Evolutionary conservation across 805 yeast genomes (phyloP).

Genomic region (Zygoascus bituminiphila): DNA sequence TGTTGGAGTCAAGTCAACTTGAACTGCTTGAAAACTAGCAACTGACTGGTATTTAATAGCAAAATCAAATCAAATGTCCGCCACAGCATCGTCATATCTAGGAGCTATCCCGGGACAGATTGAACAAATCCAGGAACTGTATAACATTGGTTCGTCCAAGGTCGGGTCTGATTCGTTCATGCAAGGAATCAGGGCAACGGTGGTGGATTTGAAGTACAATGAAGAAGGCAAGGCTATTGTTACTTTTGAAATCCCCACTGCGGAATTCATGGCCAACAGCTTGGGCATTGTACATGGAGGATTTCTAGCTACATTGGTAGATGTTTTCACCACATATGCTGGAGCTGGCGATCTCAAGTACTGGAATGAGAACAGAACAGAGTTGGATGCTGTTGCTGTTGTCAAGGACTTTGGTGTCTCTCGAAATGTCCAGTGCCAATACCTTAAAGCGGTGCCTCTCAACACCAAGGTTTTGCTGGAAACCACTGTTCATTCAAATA

Average conservation of each 20-base stretch:
- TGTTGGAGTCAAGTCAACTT: too few species aligned
- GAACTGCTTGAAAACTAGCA: too few species aligned
- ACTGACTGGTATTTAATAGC: background rate
- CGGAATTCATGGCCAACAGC: conserved; percentile 17
- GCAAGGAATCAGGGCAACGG: too few species aligned
- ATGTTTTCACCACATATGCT: conserved; percentile 20
- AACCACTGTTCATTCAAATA: conserved; percentile 20
- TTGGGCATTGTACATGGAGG: conserved; percentile 29
- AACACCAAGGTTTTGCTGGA: conserved; percentile 16
- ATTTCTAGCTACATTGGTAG: conserved; percentile 25
- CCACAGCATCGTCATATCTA: background rate
- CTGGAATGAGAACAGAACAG: conserved; percentile 17
- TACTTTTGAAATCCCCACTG: conserved; percentile 18
- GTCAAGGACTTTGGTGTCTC: conserved; percentile 21
- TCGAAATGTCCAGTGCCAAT: conserved; percentile 23
- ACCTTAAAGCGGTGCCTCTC: conserved; percentile 25
- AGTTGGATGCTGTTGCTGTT: conserved; percentile 7
- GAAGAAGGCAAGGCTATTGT: conserved; percentile 14
- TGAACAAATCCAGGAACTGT: background rate
- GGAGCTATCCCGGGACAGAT: background rate
- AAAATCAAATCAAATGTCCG: background rate
- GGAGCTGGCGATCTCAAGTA: conserved; percentile 19
- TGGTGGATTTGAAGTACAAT: background rate
- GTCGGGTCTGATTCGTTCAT: too few species aligned
- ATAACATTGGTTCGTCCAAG: background rate